Evolutionary conservation across 768 basidiomycete genomes (phyloP), one percentile per base, ranked within the genome.

Genomic region (Trametes cingulata): DNA sequence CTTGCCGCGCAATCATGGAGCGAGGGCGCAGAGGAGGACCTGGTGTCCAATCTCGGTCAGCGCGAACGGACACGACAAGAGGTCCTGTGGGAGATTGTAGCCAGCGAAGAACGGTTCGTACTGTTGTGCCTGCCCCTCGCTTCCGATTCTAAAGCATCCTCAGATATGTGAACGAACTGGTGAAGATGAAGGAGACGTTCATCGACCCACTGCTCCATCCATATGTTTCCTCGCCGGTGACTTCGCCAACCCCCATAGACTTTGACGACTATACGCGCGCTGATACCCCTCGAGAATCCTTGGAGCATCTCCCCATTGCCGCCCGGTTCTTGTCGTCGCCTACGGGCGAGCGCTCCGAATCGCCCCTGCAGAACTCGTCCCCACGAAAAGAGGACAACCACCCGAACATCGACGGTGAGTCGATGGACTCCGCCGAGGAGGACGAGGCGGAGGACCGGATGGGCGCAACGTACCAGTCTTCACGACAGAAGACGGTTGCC

Each of bases 81-180:
- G 76, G 95, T 98, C 6, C 74, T 98, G 25, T 97, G 93, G 79
- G 95, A 98, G 77, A 98, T 98, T 65, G 94, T 98, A 49, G 89
- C 91, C 29, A 94, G 92, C 65, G 95, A 98, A 76, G 94, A 98
- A 73, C 86, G 95, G 92, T 93, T 68, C 51, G 84, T 75, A 24
- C 15, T 24, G 9, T 35, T 17, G n/a, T 37, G 29, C 45, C 40
- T 27, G 48, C 40, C 54, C 51, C 15, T 47, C 52, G 10, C 41
- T 36, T 62, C 60, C 46, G 19, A 40, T 17, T 39, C 52, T 70
- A 55, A 67, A 62, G 58, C 42, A 15, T 60, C 41, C 51, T 1
- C 71, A 97, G 95, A 85, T 98, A 98, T 70, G 93, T 98, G 36
- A 83, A 84, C 67, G 95, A 98, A 68, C 82, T 98, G 10, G 74